phyloP scores from a whole-genome alignment of 805 yeast genomes.

The Metschnikowia arizonensis region DNA sequence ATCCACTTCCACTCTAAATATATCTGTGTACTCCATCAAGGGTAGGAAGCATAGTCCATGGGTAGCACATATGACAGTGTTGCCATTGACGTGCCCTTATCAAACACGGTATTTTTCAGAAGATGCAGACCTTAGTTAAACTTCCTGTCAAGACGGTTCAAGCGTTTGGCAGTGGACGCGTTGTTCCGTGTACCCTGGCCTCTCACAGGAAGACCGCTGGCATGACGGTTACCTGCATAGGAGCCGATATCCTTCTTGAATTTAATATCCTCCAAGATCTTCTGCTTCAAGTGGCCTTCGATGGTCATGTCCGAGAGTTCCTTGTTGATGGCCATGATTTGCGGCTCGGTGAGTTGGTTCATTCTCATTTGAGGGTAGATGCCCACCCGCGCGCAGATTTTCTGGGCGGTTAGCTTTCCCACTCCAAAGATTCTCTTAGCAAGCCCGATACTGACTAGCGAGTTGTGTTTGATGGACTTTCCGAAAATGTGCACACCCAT shows the following conservation, averaged over 20 bases:
- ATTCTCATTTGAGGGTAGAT: constrained; percentile 91
- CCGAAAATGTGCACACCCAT: constrained; percentile 47
- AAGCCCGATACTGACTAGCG: constrained; percentile 53
- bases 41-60: no score
- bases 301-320: constrained; percentile 79
- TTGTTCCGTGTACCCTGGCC: constrained; percentile 94
- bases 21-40: no score
- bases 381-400: constrained; percentile 82
- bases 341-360: constrained; percentile 88
- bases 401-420: constrained; percentile 68
- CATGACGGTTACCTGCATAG: constrained; percentile 86
- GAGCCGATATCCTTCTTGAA: constrained; percentile 79
- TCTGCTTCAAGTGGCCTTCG: constrained; percentile 74
- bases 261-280: constrained; percentile 71
- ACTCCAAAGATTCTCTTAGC: constrained; percentile 82
- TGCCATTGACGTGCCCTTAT: no score
- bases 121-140: no score
- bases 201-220: constrained; percentile 57
- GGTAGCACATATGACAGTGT: no score
- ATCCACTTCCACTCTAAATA: no score
- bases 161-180: constrained; percentile 82
- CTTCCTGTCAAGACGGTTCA: constrained; percentile 71
- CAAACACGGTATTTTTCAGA: no score
- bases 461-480: constrained; percentile 41
- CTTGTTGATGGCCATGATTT: constrained; percentile 78